Percentiles rank a stretch among this genome's conserved stretches.
Conservation (phyloP, 2,329 filamentous ascomycete genomes). For the Claviceps pusilla region DNA sequence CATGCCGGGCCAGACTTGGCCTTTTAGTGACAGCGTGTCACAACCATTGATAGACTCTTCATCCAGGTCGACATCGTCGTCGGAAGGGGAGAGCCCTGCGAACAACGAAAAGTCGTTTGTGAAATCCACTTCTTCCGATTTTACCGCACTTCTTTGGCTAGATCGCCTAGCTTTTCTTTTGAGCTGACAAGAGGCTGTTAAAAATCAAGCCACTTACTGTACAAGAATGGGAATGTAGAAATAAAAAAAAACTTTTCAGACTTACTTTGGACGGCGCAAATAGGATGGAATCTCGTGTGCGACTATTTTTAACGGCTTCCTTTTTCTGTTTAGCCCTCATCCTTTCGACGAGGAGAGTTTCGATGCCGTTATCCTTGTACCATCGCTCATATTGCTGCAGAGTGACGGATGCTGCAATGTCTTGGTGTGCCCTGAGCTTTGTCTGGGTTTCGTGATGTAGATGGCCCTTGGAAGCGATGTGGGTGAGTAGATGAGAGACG, state of each 20-base stretch:
- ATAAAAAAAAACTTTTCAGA: neutral
- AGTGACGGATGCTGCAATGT: constrained; percentile 45
- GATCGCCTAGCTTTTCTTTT: constrained; percentile 17
- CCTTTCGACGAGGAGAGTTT: constrained; percentile 60
- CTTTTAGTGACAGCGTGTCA: constrained; percentile 42
- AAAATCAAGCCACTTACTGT: neutral
- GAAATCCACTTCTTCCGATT: constrained; percentile 16
- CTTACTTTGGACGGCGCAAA: constrained; percentile 12
- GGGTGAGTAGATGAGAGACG: constrained; percentile 79
- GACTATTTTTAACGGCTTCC: constrained; percentile 39
- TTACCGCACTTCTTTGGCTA: constrained; percentile 10
- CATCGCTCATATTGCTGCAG: constrained; percentile 61
- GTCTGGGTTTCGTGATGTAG: constrained; percentile 71
- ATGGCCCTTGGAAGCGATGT: constrained; percentile 86
- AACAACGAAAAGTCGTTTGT: constrained; percentile 14
- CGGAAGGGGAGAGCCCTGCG: constrained; percentile 14
- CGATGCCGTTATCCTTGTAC: constrained; percentile 59
- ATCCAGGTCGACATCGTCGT: constrained; percentile 17
- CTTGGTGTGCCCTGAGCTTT: constrained; percentile 54
- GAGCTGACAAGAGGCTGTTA: constrained; percentile 7
- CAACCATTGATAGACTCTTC: constrained; percentile 11
- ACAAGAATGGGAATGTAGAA: neutral
- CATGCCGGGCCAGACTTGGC: constrained; percentile 64
- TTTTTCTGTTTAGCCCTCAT: constrained; percentile 63
- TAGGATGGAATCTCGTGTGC: constrained; percentile 12